Base-by-base conservation (phyloP, 2,329 filamentous ascomycete species). In the Diaporthe capsici region DNA sequence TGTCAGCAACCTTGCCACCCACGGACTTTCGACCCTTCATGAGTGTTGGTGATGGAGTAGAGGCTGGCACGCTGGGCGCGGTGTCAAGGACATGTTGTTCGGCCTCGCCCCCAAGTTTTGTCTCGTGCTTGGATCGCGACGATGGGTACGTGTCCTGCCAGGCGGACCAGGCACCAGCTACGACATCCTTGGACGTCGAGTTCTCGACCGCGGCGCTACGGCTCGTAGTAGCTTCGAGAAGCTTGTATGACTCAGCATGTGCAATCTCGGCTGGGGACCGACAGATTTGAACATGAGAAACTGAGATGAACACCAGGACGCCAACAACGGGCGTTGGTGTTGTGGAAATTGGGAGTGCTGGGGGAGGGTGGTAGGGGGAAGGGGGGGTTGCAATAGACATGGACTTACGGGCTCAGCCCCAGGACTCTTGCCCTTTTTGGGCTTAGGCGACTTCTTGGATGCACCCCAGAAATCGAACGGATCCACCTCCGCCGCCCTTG, bases 391-490 rank as follows among this genome's bases (percentile, higher is more conserved):
- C 49, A 55, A 70, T 73, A 79, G 72, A 72, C 68, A 65, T 67
- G 67, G 68, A 78, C 80, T 80, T 81, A 82, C 79, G 75, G 78
- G 73, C 79, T 81, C 80, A 78, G 81, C 80, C 75, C 76, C 82
- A 80, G 79, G 80, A 85, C 84, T 85, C 83, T 87, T 87, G 76
- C 78, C 79, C 79, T 81, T 83, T 76, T 80, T 83, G 72, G 80
- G 78, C 51, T 61, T 78, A 42, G 80, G 72, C 79, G 85, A 85
- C 78, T 87, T 89, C 80, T 88, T 90, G 75, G 84, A 81, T 65
- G 86, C 84, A 76, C 90, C 88, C 90, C 90, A 92, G 84, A 91
- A 91, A 79, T 87, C 87, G 81, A 91, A 92, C 0, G 88, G 81
- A 75, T 88, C 85, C 57, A 79, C 80, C 74, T 84, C 60, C 79